Evolutionary conservation across 2,329 filamentous ascomycete genomes (phyloP), one percentile per base, ranked within the genome.

Genomic region (Stagonosporopsis chrysanthemi): DNA sequence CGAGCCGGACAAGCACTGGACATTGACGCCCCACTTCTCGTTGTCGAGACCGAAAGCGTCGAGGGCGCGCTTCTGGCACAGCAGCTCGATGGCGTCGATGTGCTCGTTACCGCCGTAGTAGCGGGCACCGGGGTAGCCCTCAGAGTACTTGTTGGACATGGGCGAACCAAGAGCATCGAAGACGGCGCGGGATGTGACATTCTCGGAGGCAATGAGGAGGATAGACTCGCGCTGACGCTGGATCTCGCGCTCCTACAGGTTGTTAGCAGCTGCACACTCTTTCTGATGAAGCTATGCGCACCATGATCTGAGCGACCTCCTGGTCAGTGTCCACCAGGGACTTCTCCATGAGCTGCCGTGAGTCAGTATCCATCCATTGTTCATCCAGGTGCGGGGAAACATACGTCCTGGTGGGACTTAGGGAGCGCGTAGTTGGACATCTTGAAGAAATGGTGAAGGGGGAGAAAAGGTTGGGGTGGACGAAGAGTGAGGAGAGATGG

Each of bases 141-240:
- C 95, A 0, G 95, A 98, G 81, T 99, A 99, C 78, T 99, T 98
- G 80, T 98, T 97, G 80, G 91, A 78, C 76, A 78, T 78, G 66
- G 75, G 75, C 52, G 76, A 78, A 51, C 76, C 91, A 90, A 76
- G 65, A 58, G 78, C 72, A 71, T 77, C 75, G 61, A 73, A 75
- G 63, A 77, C 69, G 66, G 71, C 72, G 66, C 72, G 69, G 54
- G 71, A 75, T 33, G 70, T 74, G 63, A 76, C 75, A 69, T 78
- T 77, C 62, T 78, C 73, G 41, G 80, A 78, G 71, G 61, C 60
- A 52, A 70, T 69, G 39, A 71, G 58, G 47, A 98, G 91, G 81
- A 99, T 96, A 72, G 93, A 98, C 85, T 99, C 93, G 79, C 92
- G 89, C 84, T 99, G 95, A 77, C 95, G 92, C 86, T 97, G 88